phyloP scores from a whole-genome alignment of 2,329 filamentous ascomycete genomes.

The Keithomyces neogunnii region DNA sequence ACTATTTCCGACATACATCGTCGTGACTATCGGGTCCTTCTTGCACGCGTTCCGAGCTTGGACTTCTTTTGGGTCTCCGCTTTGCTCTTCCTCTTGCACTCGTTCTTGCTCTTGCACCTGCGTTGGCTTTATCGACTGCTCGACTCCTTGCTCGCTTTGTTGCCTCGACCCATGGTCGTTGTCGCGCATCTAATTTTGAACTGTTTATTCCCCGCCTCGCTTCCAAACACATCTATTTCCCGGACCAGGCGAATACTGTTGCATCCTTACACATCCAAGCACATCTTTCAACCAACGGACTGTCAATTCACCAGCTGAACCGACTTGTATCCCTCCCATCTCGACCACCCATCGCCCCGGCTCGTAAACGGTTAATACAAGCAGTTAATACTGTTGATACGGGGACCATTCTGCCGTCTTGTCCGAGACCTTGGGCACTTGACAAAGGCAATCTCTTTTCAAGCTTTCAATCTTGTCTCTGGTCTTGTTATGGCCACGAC shows the following conservation, averaged over 20 bases:
- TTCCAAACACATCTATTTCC: background rate
- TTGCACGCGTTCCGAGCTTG: background rate
- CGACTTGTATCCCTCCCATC: background rate
- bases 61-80: background rate
- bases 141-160: background rate
- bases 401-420: background rate
- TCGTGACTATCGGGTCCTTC: background rate
- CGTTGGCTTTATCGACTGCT: background rate
- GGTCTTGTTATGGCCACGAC: constrained; percentile 2
- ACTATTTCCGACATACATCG: background rate
- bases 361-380: background rate
- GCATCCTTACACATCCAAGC: background rate
- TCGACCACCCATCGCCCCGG: background rate
- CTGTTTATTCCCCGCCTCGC: background rate
- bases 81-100: background rate
- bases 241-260: background rate
- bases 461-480: background rate
- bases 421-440: background rate
- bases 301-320: no score
- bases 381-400: background rate
- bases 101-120: background rate
- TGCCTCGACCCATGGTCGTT: background rate
- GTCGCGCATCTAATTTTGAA: background rate
- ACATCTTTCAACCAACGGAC: background rate
- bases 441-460: background rate